Base-by-base conservation (phyloP, 75 land plant genomes). In the Adiantum capillusveneris region DNA sequence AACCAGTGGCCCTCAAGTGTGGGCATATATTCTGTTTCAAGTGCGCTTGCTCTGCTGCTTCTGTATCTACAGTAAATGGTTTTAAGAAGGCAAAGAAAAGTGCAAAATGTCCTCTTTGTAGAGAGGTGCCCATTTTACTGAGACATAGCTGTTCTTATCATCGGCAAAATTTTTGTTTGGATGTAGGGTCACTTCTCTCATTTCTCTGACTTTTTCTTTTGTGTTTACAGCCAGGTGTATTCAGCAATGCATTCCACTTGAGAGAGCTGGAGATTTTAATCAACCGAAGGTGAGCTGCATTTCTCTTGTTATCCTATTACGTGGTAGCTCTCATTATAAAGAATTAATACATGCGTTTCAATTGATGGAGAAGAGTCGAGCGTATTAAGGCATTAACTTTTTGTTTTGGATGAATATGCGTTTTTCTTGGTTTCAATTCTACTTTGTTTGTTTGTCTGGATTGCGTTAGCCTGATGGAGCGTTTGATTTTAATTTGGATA, bases 1-100 rank as follows among this genome's bases (percentile, higher is more conserved):
- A 80, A 57, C 84, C 87, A 25, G 60, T 73, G 63, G 80, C 85
- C 45, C 58, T 85, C 59, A 59, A 64, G 9, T 89, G 95, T 66
- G 95, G 95, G 7, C 95, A 89, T 71, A 63, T 85, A 1, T 89
- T 89, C 62, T 89, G 95, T 72, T 82, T 78, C 44, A 53, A 39
- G 0, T 85, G 85, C 70, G 77, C 77, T 56, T 85, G 85, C 46
- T 73, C 83, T 26, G 73, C 86, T n/a, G 80, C 83, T 37, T 76
- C 82, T 17, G 75, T 82, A 30, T 28, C 72, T 43, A 64, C 77
- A 11, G 61, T 79, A 14, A 39, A 82, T 61, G 86, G 86, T 25
- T 63, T 69, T 19, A 82, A 82, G 61, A 37, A 74, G 45, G 89
- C 94, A 21, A 56, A 48, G 27, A 54, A 68, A 9, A 66, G 62